These are phyloP conservation scores for Lathyrus tuberosus DNA, from an alignment of 306 rosid genomes.

Conservation along the genomic window DNA sequence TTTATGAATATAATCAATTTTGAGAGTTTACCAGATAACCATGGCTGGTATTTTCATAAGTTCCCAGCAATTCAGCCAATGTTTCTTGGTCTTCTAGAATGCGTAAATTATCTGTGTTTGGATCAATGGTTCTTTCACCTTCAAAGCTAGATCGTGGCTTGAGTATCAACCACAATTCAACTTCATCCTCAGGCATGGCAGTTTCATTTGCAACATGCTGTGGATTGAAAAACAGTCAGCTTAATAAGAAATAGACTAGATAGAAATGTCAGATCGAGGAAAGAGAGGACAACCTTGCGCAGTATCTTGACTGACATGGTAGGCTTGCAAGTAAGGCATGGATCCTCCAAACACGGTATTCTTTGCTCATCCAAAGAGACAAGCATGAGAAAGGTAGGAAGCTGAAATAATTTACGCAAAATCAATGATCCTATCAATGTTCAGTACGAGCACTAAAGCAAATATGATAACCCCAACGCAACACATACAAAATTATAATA, in stretches of 20 bases:
- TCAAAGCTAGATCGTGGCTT: constrained; percentile 42
- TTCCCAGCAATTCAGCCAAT: constrained; percentile 53
- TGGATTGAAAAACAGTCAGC: constrained; percentile 32
- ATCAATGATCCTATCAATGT: constrained; percentile 22
- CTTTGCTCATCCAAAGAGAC: constrained; percentile 63
- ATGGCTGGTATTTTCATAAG: constrained; percentile 8
- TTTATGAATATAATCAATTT: constrained; percentile 1
- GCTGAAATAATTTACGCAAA: constrained; percentile 46
- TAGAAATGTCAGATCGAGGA: constrained; percentile 19
- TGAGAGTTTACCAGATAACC: constrained; percentile 66
- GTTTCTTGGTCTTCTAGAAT: constrained; percentile 57
- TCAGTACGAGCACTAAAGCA: constrained; percentile 12
- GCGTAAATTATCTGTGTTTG: constrained; percentile 49
- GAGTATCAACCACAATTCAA: constrained; percentile 58
- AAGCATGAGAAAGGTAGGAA: constrained; percentile 55
- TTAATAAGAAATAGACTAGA: constrained; percentile 12
- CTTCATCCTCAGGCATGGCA: constrained; percentile 43
- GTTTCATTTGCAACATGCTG: constrained; percentile 66
- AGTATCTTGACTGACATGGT: constrained; percentile 54
- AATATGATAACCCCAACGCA: constrained; percentile 7
- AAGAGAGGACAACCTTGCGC: constrained; percentile 55
- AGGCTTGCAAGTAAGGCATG: constrained; percentile 66
- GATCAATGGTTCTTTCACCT: constrained; percentile 41
- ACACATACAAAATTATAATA: neutral
- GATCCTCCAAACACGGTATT: constrained; percentile 56